Evolutionary conservation across 108 stramenopile species (phyloP).

Genomic region (Epithemia pelagica): DNA sequence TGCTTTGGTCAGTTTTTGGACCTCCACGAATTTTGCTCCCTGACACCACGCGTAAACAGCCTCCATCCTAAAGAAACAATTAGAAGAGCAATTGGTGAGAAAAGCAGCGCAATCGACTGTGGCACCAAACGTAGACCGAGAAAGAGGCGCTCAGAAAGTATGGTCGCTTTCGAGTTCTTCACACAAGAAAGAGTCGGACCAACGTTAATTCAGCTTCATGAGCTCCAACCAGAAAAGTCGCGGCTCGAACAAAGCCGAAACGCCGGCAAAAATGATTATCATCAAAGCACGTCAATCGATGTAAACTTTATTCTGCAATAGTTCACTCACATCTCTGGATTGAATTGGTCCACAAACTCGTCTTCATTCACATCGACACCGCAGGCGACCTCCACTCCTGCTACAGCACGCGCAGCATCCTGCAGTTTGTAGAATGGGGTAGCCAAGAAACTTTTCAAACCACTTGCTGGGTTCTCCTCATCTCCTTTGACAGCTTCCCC

Average conservation of each 20-base stretch:
- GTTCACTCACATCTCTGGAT: constrained; percentile 82
- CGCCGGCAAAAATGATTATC: constrained; percentile 47
- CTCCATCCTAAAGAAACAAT: constrained; percentile 78
- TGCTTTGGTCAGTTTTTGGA: constrained; percentile 90
- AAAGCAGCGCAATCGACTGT: background rate
- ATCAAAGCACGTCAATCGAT: constrained; percentile 16
- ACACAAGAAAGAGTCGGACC: constrained; percentile 30
- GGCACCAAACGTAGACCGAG: background rate
- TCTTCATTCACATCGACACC: constrained; percentile 88
- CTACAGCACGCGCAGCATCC: constrained; percentile 81
- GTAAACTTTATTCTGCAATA: background rate
- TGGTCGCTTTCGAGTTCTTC: constrained; percentile 77
- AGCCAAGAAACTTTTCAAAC: constrained; percentile 62
- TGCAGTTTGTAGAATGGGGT: constrained; percentile 77
- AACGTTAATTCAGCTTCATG: constrained; percentile 20
- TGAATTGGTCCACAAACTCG: constrained; percentile 82
- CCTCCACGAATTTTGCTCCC: constrained; percentile 95
- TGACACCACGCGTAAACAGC: constrained; percentile 96
- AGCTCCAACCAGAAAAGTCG: constrained; percentile 45
- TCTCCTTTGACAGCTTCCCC: constrained; percentile 66
- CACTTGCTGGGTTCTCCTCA: constrained; percentile 70
- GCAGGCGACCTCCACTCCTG: constrained; percentile 76
- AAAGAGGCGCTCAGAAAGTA: constrained; percentile 63
- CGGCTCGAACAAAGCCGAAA: constrained; percentile 53
- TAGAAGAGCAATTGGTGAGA: background rate